Evolutionary conservation across 2,329 filamentous ascomycete species (phyloP).

Genomic region (Hymenoscyphus occultus): DNA sequence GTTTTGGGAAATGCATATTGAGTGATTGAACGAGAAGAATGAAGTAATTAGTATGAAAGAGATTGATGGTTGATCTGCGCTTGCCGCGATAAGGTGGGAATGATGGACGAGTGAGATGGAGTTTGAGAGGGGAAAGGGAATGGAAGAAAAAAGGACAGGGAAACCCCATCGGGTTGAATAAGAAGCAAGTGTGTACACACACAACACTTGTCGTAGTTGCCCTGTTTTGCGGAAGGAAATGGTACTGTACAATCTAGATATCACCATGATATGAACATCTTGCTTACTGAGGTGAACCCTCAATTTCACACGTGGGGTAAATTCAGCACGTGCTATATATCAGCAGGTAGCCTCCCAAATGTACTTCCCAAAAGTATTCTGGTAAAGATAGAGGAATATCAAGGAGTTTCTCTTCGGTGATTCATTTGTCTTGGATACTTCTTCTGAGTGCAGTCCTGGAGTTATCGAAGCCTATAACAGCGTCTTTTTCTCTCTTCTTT

Average conservation of each 20-base stretch:
- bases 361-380: too few species aligned
- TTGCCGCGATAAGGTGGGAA: too few species aligned
- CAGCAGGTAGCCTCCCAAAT: too few species aligned
- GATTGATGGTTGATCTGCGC: background rate
- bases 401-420: too few species aligned
- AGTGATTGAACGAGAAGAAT: background rate
- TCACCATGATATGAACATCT: conserved; percentile 11
- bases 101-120: background rate
- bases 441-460: too few species aligned
- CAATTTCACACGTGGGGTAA: background rate
- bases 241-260: background rate
- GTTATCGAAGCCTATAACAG: too few species aligned
- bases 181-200: background rate
- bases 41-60: background rate
- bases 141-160: background rate
- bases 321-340: too few species aligned
- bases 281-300: background rate
- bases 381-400: too few species aligned
- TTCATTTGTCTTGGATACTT: too few species aligned
- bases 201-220: background rate
- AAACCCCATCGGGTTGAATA: background rate
- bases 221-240: background rate
- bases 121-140: background rate
- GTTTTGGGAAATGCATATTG: background rate
- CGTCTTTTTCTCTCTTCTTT: too few species aligned